Base-by-base conservation (phyloP, 257 asterid genomes). In the Fraxinus excelsior region DNA sequence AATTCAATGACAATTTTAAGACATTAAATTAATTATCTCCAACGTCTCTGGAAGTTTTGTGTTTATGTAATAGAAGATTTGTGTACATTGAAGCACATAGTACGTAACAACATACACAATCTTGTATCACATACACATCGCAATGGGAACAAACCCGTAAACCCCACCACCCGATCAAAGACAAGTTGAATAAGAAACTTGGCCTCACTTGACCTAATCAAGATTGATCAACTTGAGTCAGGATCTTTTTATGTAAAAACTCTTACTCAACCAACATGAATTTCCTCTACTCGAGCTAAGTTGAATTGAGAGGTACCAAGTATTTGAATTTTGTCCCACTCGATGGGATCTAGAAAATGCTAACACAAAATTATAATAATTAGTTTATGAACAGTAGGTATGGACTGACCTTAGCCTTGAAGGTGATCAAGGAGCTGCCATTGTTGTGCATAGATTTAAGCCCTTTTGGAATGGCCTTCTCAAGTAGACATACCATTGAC, bases 401-500 rank as follows among this genome's bases (percentile, higher is more conserved):
- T 7, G 53, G 56, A 70, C 88, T 85, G 49, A 94, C 97, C 44
- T 80, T 90, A 29, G 94, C 94, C 78, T 86, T 86, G 92, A 91
- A 91, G 80, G 94, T 90, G 94, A 90, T 91, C 88, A 94, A 87
- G 67, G 92, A 74, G 84, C 87, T 82, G 60, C 97, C 96, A 35
- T 89, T 87, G 86, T 87, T 84, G 88, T 85, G 88, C 87, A 90
- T 87, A 82, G 84, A 81, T 79, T 90, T 90, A 34, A 76, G 88
- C 10, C 79, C 76, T 3, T 69, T 68, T 28, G 92, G 90, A 77
- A 91, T 86, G 0, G 86, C 89, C 71, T 96, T 84, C 76, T 91
- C 98, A 56, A 94, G 87, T 5, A 94, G 76, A 76, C 98, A 94
- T 34, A 94, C 90, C 96, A 94, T 85, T 1, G 98, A 94, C 18